phyloP scores from a whole-genome alignment of 768 basidiomycete genomes.

The Tubosaeta sp. region DNA sequence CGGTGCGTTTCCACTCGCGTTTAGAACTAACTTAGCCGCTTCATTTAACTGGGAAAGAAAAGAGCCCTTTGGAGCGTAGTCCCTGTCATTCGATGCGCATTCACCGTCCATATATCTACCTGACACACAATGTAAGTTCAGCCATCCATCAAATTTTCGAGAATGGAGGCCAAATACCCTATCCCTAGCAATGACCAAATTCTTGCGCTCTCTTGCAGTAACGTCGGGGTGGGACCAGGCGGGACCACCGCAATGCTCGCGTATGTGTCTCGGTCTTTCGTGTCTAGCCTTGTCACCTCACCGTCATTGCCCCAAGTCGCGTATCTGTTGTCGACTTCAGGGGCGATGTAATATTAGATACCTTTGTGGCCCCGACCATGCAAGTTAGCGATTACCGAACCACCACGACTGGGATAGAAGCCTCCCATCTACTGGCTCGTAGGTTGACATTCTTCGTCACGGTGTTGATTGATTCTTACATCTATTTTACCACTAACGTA shows the following conservation, averaged over 20 bases:
- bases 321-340: conserved; percentile 53
- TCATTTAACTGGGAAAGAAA: conserved; percentile 19
- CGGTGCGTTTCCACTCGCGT: conserved; percentile 10
- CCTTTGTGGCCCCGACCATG: conserved; percentile 62
- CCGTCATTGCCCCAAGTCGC: conserved; percentile 32
- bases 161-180: conserved; percentile 32
- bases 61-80: conserved; percentile 8
- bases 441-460: conserved; percentile 10
- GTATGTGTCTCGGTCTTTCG: conserved; percentile 40
- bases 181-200: conserved; percentile 41
- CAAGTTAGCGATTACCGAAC: conserved; percentile 73
- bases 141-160: conserved; percentile 12
- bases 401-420: conserved; percentile 52
- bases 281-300: conserved; percentile 8
- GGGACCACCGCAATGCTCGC: conserved; percentile 81
- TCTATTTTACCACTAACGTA: conserved; percentile 8
- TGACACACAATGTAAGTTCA: conserved; percentile 14
- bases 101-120: conserved; percentile 24
- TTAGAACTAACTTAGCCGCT: conserved; percentile 24
- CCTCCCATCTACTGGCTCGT: conserved; percentile 39
- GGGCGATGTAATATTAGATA: conserved; percentile 58
- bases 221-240: conserved; percentile 77
- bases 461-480: not conserved
- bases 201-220: conserved; percentile 58
- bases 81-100: conserved; percentile 17